Conservation (phyloP, 208 protist genomes). For the Crithidia fasciculata region DNA sequence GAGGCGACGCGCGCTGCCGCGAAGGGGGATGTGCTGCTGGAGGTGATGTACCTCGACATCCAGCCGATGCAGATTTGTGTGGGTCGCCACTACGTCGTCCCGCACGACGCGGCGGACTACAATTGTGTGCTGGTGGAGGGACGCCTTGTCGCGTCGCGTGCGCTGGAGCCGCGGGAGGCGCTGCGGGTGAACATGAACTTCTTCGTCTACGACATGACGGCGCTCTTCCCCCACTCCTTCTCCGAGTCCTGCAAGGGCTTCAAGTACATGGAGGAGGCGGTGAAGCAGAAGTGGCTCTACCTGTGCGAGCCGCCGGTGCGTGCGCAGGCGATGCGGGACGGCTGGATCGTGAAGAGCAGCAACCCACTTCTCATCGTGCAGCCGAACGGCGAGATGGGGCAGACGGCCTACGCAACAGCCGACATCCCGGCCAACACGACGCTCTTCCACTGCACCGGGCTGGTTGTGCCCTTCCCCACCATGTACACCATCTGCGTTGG, state of each 20-base stretch:
- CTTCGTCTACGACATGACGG: slow-evolving; percentile 85
- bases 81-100: slow-evolving; percentile 58
- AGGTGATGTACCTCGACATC: slow-evolving; percentile 71
- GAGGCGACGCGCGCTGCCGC: slow-evolving; percentile 31
- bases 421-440: slow-evolving; percentile 49
- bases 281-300: slow-evolving; percentile 73
- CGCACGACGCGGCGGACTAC: slow-evolving; percentile 48
- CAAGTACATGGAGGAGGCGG: slow-evolving; percentile 61
- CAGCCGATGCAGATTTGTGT: slow-evolving; percentile 72
- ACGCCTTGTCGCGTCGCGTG: slow-evolving; percentile 59
- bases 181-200: slow-evolving; percentile 88
- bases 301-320: slow-evolving; percentile 85
- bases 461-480: slow-evolving; percentile 84
- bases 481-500: slow-evolving; percentile 92
- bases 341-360: slow-evolving; percentile 74
- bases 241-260: slow-evolving; percentile 71
- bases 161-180: slow-evolving; percentile 39
- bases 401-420: slow-evolving; percentile 75
- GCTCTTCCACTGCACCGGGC: slow-evolving; percentile 76
- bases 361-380: slow-evolving; percentile 59
- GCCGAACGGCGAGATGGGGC: slow-evolving; percentile 82
- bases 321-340: slow-evolving; percentile 82
- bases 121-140: slow-evolving; percentile 83
- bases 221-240: slow-evolving; percentile 65
- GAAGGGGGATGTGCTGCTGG: slow-evolving; percentile 63